Percentiles rank a stretch among this genome's conserved stretches.
phyloP scores from a whole-genome alignment of 257 asterid genomes.

The Petunia axillaris region DNA sequence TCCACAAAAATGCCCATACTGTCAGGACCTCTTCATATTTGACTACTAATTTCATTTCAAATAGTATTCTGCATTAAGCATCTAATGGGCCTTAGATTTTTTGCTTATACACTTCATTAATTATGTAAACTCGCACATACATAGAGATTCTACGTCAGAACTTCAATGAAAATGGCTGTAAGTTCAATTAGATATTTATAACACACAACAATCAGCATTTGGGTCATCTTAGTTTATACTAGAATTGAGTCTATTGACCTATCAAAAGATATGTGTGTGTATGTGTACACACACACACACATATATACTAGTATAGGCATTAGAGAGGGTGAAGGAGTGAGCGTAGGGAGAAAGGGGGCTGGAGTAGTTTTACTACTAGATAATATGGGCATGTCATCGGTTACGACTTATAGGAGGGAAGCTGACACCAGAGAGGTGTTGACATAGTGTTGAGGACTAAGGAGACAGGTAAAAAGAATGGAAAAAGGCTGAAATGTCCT shows the following conservation, averaged over 20 bases:
- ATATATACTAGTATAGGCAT: no score
- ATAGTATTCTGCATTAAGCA: slow-evolving; percentile 13
- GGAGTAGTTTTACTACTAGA: no score
- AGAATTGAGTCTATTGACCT: not conserved
- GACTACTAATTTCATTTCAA: slow-evolving; percentile 8
- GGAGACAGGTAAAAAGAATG: no score
- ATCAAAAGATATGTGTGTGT: no score
- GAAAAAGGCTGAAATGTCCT: no score
- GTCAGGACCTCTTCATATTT: not conserved
- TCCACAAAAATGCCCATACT: slow-evolving; percentile 3
- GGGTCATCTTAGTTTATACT: not conserved
- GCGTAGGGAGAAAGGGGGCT: no score
- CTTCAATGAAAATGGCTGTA: not conserved
- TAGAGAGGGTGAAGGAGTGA: no score
- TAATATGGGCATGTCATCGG: no score
- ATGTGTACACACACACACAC: no score
- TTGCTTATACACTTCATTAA: not conserved
- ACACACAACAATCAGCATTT: slow-evolving; percentile 5
- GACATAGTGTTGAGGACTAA: no score
- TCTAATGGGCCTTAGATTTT: not conserved
- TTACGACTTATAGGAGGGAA: no score
- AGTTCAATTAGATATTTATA: not conserved
- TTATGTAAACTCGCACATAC: not conserved
- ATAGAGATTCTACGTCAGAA: not conserved
- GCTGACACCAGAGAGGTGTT: no score